Conservation (phyloP, 495 filamentous ascomycete genomes). For the Tuber borchii region DNA sequence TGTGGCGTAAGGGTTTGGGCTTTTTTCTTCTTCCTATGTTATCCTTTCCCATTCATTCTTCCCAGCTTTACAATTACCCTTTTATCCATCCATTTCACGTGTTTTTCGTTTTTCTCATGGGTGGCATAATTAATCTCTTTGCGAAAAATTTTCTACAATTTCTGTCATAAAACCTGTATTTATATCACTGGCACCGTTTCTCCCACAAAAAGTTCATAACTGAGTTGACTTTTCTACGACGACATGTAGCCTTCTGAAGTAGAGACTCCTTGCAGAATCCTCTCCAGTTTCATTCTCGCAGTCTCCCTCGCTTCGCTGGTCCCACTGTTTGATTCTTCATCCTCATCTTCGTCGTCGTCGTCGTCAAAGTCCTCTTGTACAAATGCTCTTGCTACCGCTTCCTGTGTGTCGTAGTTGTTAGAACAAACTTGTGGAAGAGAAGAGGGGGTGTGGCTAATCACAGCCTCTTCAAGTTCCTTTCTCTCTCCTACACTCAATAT, state of each 20-base stretch:
- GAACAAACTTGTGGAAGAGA: background rate
- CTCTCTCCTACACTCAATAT: slow-evolving; percentile 55
- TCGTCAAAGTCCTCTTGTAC: slow-evolving; percentile 32
- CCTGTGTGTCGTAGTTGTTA: slow-evolving; percentile 9
- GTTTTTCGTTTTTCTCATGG: background rate
- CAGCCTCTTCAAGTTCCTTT: slow-evolving; percentile 59
- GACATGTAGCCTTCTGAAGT: slow-evolving; percentile 17
- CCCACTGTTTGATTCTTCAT: slow-evolving; percentile 2
- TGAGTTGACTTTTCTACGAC: slow-evolving; percentile 3
- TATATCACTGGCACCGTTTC: background rate
- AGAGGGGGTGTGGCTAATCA: background rate
- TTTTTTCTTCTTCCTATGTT: background rate
- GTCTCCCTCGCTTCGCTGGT: slow-evolving; percentile 2
- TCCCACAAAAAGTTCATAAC: background rate
- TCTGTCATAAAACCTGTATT: background rate
- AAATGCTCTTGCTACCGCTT: slow-evolving; percentile 28
- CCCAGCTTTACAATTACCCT: background rate
- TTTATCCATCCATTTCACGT: background rate
- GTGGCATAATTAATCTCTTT: background rate
- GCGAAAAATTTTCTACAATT: background rate
- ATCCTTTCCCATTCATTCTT: background rate
- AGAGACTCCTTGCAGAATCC: slow-evolving; percentile 24
- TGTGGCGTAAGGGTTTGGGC: background rate
- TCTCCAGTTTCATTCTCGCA: slow-evolving; percentile 28
- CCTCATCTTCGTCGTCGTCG: slow-evolving; percentile 9